Evolutionary conservation across 768 basidiomycete genomes (phyloP).

Genomic region (Steccherinum ochraceum): DNA sequence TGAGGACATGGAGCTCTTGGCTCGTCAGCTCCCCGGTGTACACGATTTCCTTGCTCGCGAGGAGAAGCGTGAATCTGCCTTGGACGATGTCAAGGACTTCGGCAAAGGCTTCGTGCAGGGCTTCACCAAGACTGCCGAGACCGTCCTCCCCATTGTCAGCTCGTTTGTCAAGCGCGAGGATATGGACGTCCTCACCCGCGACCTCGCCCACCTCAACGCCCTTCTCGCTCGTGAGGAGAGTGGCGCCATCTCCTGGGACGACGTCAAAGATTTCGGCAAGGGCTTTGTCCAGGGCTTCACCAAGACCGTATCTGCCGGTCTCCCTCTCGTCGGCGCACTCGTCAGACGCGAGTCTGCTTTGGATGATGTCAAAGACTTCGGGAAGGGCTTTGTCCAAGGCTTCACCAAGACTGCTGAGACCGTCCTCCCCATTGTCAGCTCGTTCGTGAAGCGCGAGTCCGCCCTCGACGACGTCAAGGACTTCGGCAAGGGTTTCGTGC

Average conservation of each 20-base stretch:
- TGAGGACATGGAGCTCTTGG: neutral
- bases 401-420: neutral
- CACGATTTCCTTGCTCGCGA: neutral
- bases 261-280: no score
- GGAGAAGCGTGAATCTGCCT: neutral
- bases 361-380: constrained; percentile 1
- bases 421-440: neutral
- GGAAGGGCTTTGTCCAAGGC: neutral
- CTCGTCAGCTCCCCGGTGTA: neutral
- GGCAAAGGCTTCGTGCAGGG: neutral
- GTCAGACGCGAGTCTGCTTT: no score
- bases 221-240: neutral
- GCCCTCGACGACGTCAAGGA: neutral
- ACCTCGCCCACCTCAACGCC: neutral
- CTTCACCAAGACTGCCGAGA: neutral
- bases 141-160: neutral
- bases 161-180: neutral
- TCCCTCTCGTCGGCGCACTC: no score
- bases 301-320: no score
- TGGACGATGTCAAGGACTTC: neutral
- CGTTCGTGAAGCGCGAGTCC: neutral
- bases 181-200: neutral
- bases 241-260: neutral
- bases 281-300: no score
- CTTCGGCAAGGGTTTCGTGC: neutral